These are phyloP conservation scores for Hebeloma cylindrosporum DNA, from an alignment of 768 basidiomycete species.

Conservation along the genomic window DNA sequence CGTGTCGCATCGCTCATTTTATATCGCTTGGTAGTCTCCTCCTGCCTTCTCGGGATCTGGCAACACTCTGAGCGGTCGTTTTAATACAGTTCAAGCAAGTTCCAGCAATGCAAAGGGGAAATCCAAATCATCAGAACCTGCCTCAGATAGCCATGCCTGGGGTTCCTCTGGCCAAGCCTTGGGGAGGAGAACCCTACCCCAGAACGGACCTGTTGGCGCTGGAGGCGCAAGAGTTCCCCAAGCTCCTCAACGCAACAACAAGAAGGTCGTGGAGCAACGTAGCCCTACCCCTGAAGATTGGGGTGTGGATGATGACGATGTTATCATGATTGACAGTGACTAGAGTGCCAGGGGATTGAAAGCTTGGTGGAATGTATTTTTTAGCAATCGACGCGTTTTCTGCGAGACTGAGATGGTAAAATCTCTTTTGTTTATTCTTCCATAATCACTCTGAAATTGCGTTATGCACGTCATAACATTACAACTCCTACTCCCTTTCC, in stretches of 20 bases:
- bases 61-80: slow-evolving; percentile 60
- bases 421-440: not conserved
- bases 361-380: slow-evolving; percentile 12
- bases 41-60: slow-evolving; percentile 66
- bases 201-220: slow-evolving; percentile 49
- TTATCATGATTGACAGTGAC: slow-evolving; percentile 85
- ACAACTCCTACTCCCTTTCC: slow-evolving; percentile 89
- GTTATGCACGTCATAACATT: slow-evolving; percentile 55
- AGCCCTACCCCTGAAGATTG: slow-evolving; percentile 74
- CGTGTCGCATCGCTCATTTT: not conserved
- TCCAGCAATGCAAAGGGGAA: slow-evolving; percentile 46
- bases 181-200: slow-evolving; percentile 37
- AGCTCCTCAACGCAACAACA: slow-evolving; percentile 38
- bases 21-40: slow-evolving; percentile 32
- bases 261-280: slow-evolving; percentile 43
- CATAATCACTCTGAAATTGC: not conserved
- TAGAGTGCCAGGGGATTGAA: slow-evolving; percentile 26
- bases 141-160: slow-evolving; percentile 30
- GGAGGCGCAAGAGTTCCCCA: slow-evolving; percentile 54
- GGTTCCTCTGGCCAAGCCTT: slow-evolving; percentile 52
- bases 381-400: not conserved
- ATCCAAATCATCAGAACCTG: slow-evolving; percentile 47
- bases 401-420: slow-evolving; percentile 14
- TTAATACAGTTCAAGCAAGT: slow-evolving; percentile 26
- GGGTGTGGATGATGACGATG: slow-evolving; percentile 82